Evolutionary conservation across 129 eudicot species (phyloP).

Genomic region (Dittrichia graveolens): DNA sequence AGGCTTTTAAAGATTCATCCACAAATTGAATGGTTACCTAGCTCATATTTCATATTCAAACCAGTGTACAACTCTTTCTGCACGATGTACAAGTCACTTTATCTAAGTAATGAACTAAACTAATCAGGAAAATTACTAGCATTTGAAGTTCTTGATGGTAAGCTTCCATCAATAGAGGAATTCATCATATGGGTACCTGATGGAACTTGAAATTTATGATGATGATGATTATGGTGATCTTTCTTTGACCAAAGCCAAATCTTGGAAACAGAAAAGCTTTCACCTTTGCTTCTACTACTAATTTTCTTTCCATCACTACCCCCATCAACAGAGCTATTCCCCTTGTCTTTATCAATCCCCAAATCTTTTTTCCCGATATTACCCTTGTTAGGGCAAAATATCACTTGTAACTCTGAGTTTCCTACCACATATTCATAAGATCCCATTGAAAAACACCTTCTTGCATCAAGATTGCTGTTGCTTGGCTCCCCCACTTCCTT

Average conservation of each 20-base stretch:
- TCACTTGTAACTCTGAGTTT: conserved; percentile 72
- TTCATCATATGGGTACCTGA: conserved; percentile 44
- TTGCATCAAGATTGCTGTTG: conserved; percentile 71
- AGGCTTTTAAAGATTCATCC: conserved; percentile 12
- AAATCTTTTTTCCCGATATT: conserved; percentile 39
- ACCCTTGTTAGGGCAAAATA: conserved; percentile 46
- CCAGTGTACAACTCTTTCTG: conserved; percentile 29
- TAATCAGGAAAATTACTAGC: conserved; percentile 23
- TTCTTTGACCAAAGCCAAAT: conserved; percentile 97
- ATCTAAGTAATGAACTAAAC: conserved; percentile 16
- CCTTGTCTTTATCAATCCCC: conserved; percentile 49
- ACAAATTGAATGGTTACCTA: conserved; percentile 8
- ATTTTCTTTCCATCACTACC: conserved; percentile 73
- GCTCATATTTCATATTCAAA: conserved; percentile 30
- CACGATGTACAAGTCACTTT: conserved; percentile 33
- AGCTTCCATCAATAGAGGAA: conserved; percentile 51
- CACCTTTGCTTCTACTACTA: conserved; percentile 71
- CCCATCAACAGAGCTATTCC: conserved; percentile 45
- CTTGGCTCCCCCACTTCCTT: conserved; percentile 81
- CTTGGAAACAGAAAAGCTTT: conserved; percentile 96
- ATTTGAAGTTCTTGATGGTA: conserved; percentile 45
- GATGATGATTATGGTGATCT: conserved; percentile 45
- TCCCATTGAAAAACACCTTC: conserved; percentile 98
- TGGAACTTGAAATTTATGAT: conserved; percentile 55
- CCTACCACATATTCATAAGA: conserved; percentile 96